Percentiles rank a stretch among this genome's conserved stretches.
phyloP scores from a whole-genome alignment of 805 yeast species.

The Suhomyces canberraensis region DNA sequence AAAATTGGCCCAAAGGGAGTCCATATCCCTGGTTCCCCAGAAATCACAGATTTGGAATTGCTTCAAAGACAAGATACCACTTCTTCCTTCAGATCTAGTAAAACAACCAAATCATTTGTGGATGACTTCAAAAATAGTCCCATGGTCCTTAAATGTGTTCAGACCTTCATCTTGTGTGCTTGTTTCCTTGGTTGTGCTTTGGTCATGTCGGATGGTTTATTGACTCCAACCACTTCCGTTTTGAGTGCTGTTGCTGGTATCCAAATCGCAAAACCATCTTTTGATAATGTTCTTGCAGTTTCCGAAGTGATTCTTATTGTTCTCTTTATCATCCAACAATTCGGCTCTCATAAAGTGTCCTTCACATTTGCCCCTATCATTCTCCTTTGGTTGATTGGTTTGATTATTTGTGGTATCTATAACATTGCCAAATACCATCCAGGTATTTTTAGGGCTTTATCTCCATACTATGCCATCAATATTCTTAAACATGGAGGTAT shows the following conservation, averaged over 20 bases:
- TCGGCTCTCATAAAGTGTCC: conserved; percentile 50
- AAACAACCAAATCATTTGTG: conserved; percentile 11
- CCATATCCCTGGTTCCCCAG: conserved; percentile 37
- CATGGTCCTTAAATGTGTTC: conserved; percentile 24
- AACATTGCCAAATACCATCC: conserved; percentile 43
- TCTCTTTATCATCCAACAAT: conserved; percentile 45
- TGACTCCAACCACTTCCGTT: conserved; percentile 64
- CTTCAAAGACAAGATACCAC: conserved; percentile 39
- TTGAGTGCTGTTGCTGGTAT: conserved; percentile 57
- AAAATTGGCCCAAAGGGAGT: conserved; percentile 47
- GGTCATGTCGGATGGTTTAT: conserved; percentile 56
- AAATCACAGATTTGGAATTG: conserved; percentile 25
- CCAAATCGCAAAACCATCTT: conserved; percentile 47
- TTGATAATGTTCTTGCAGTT: conserved; percentile 44
- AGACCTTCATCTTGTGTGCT: conserved; percentile 30
- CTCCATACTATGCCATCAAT: conserved; percentile 51
- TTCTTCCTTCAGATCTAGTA: conserved; percentile 19
- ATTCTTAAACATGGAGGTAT: conserved; percentile 38
- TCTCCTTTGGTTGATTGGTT: conserved; percentile 47
- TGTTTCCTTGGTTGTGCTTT: conserved; percentile 56
- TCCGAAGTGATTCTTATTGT: conserved; percentile 46
- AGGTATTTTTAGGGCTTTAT: conserved; percentile 44
- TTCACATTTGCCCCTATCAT: conserved; percentile 53
- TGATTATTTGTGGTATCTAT: conserved; percentile 45
- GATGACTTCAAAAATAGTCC: conserved; percentile 20